A percentile compares a stretch with the other conserved stretches of the same genome.
phyloP scores from a whole-genome alignment of 129 eudicot species.

The Centaurea solstitialis region DNA sequence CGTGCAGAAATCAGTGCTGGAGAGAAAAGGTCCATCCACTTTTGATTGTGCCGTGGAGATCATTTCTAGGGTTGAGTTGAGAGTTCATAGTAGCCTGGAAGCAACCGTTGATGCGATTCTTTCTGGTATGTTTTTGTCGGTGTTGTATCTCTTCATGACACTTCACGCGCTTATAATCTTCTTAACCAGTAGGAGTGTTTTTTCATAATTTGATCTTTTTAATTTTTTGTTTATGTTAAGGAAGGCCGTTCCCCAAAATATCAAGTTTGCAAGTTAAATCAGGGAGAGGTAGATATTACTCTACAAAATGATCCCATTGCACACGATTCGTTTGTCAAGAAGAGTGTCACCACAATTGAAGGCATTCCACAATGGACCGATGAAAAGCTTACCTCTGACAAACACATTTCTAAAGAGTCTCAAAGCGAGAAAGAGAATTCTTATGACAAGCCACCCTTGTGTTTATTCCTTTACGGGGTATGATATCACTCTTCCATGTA shows the following conservation, averaged over 20 bases:
- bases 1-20: slow-evolving; percentile 86
- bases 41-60: slow-evolving; percentile 90
- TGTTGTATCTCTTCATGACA: not conserved
- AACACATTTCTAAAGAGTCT: slow-evolving; percentile 28
- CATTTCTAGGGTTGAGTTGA: slow-evolving; percentile 77
- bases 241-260: slow-evolving; percentile 81
- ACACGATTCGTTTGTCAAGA: slow-evolving; percentile 36
- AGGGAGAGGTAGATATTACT: slow-evolving; percentile 30
- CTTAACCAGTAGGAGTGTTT: not conserved
- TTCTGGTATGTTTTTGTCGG: slow-evolving; percentile 50
- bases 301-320: slow-evolving; percentile 29
- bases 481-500: slow-evolving; percentile 25
- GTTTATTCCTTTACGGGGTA: slow-evolving; percentile 90
- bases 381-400: slow-evolving; percentile 39
- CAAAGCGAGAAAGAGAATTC: slow-evolving; percentile 31
- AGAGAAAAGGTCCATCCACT: slow-evolving; percentile 93
- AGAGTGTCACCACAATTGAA: slow-evolving; percentile 33
- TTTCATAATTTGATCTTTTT: slow-evolving; percentile 2
- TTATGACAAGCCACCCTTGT: slow-evolving; percentile 43
- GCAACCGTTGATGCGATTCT: slow-evolving; percentile 94
- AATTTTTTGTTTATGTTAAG: slow-evolving; percentile 36
- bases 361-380: slow-evolving; percentile 32
- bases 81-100: slow-evolving; percentile 73
- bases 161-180: not conserved
- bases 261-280: slow-evolving; percentile 66